Evolutionary conservation across 768 basidiomycete species (phyloP).

Genomic region (Tulasnella sp.): DNA sequence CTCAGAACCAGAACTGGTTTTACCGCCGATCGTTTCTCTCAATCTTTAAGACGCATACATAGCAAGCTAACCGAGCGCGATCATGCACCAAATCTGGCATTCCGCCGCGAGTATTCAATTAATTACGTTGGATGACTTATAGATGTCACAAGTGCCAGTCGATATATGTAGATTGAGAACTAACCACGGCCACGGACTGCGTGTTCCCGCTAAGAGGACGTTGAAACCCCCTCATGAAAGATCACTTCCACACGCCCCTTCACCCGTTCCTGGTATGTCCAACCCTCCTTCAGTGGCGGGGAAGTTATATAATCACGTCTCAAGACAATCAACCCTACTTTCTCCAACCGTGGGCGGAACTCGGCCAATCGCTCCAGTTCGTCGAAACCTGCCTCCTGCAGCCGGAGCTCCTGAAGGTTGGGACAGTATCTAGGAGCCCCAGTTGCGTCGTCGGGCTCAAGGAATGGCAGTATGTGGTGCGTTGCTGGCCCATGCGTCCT

Average conservation of each 20-base stretch:
- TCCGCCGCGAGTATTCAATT: too few species aligned
- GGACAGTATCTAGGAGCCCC: background rate
- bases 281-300: background rate
- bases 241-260: background rate
- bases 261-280: background rate
- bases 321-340: background rate
- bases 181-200: too few species aligned
- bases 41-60: background rate
- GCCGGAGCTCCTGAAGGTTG: background rate
- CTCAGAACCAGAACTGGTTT: too few species aligned
- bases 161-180: too few species aligned
- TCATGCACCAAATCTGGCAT: too few species aligned
- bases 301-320: background rate
- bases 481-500: background rate
- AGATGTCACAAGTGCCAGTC: too few species aligned
- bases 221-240: background rate
- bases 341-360: background rate
- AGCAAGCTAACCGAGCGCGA: background rate
- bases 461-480: background rate
- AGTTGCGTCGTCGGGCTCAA: background rate
- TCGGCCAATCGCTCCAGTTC: background rate
- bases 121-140: too few species aligned
- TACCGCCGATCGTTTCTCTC: background rate
- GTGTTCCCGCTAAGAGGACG: too few species aligned
- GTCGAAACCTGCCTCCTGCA: background rate